phyloP scores from a whole-genome alignment of 2,329 filamentous ascomycete species.

The Fusarium chuoi region DNA sequence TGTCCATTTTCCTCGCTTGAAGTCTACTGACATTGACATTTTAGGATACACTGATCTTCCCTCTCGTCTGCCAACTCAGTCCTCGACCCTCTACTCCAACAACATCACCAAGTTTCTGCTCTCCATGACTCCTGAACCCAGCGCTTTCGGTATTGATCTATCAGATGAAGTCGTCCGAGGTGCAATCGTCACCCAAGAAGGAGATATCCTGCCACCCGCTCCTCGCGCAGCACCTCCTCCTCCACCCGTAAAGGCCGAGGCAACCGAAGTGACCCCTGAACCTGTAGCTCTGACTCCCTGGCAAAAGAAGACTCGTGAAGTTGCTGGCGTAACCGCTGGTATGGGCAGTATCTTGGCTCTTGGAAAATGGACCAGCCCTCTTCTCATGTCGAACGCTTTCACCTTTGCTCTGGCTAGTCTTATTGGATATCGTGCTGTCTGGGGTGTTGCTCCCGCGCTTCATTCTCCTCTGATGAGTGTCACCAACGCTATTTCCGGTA shows the following conservation, averaged over 20 bases:
- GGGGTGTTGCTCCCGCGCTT: conserved; percentile 84
- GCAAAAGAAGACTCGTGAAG: conserved; percentile 81
- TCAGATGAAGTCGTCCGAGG: conserved; percentile 87
- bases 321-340: conserved; percentile 77
- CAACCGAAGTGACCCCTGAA: conserved; percentile 60
- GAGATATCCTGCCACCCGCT: conserved; percentile 78
- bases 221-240: conserved; percentile 73
- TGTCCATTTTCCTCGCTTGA: conserved; percentile 33
- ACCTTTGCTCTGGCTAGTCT: conserved; percentile 85
- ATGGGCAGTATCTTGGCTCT: conserved; percentile 81
- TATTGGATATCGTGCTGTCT: conserved; percentile 88
- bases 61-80: conserved; percentile 86
- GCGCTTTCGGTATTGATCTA: conserved; percentile 82
- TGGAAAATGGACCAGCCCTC: conserved; percentile 81
- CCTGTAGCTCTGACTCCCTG: conserved; percentile 79
- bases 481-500: conserved; percentile 91
- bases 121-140: conserved; percentile 81
- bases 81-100: conserved; percentile 91
- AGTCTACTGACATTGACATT: conserved; percentile 25
- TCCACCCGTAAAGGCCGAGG: conserved; percentile 56
- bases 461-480: conserved; percentile 93
- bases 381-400: conserved; percentile 91
- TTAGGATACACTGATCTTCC: conserved; percentile 86
- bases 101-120: conserved; percentile 91
- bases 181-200: conserved; percentile 83